Evolutionary conservation across 2,329 filamentous ascomycete species (phyloP).

Genomic region (Aspergillus puulaauensis): DNA sequence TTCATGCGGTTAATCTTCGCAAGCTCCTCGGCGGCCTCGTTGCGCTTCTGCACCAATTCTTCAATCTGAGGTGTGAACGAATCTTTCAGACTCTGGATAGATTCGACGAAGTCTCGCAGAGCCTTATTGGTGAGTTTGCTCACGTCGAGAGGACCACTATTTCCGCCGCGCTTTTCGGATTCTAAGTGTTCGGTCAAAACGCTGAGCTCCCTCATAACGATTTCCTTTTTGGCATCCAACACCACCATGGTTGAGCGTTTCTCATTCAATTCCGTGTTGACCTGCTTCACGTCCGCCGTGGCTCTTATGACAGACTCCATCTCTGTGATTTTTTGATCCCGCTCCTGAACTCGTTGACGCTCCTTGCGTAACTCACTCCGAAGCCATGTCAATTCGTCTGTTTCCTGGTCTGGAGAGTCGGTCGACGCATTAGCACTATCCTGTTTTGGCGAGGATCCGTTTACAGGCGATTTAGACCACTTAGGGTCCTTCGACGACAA

Average conservation of each 20-base stretch:
- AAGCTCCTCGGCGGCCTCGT: conserved; percentile 81
- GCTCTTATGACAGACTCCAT: conserved; percentile 62
- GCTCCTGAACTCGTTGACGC: conserved; percentile 81
- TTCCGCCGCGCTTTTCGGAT: conserved; percentile 73
- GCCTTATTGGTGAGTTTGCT: conserved; percentile 66
- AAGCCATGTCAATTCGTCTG: conserved; percentile 65
- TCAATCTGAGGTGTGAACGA: conserved; percentile 74
- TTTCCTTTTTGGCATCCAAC: conserved; percentile 89
- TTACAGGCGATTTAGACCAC: conserved; percentile 69
- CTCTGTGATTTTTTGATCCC: conserved; percentile 81
- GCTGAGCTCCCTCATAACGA: conserved; percentile 89
- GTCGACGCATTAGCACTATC: conserved; percentile 74
- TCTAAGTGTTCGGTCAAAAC: conserved; percentile 86
- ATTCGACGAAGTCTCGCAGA: conserved; percentile 61
- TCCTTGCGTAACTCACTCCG: conserved; percentile 75
- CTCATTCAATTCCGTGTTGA: conserved; percentile 84
- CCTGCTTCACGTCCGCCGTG: conserved; percentile 65
- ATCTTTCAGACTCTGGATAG: conserved; percentile 72
- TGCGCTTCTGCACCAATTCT: conserved; percentile 84
- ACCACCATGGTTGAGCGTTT: conserved; percentile 96
- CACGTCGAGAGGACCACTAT: conserved; percentile 75
- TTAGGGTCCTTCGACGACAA: conserved; percentile 61
- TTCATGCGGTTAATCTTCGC: conserved; percentile 78
- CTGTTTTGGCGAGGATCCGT: conserved; percentile 47
- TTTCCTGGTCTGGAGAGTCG: conserved; percentile 50